Percentiles rank a stretch among this genome's conserved stretches.
Evolutionary conservation across 345 rosid species (phyloP).

Genomic region (Hypericum perforatum): DNA sequence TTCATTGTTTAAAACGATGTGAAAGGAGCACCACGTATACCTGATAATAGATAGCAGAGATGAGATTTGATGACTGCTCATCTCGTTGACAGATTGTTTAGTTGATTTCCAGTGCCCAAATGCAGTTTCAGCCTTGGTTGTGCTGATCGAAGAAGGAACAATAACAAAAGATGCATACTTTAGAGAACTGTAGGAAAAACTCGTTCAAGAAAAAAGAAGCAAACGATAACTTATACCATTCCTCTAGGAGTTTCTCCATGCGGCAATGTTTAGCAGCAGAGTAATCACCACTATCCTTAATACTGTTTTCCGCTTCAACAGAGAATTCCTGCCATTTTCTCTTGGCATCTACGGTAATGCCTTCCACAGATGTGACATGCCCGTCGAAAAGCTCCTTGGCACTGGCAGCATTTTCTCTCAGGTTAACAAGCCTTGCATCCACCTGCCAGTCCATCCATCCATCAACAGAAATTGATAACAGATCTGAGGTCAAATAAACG

Average conservation of each 20-base stretch:
- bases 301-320: slow-evolving; percentile 58
- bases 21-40: slow-evolving; percentile 18
- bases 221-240: slow-evolving; percentile 42
- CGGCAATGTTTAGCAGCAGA: slow-evolving; percentile 92
- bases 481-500: too few relatives aligned
- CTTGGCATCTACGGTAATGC: slow-evolving; percentile 72
- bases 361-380: slow-evolving; percentile 52
- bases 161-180: not conserved
- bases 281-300: slow-evolving; percentile 57
- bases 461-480: slow-evolving; percentile 7
- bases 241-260: slow-evolving; percentile 69
- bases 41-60: slow-evolving; percentile 43
- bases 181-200: not conserved
- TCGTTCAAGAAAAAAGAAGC: not conserved
- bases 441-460: slow-evolving; percentile 46
- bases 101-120: slow-evolving; percentile 50
- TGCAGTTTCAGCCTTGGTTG: slow-evolving; percentile 62
- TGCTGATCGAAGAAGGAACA: slow-evolving; percentile 27
- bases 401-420: slow-evolving; percentile 45
- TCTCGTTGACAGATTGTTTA: slow-evolving; percentile 41
- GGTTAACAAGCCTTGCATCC: slow-evolving; percentile 59
- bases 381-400: slow-evolving; percentile 58
- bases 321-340: slow-evolving; percentile 85
- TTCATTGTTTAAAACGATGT: too few relatives aligned
- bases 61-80: slow-evolving; percentile 46